Base-by-base conservation (phyloP, 192 early-diverging fungal species). In the Backusella tarrabulga region DNA sequence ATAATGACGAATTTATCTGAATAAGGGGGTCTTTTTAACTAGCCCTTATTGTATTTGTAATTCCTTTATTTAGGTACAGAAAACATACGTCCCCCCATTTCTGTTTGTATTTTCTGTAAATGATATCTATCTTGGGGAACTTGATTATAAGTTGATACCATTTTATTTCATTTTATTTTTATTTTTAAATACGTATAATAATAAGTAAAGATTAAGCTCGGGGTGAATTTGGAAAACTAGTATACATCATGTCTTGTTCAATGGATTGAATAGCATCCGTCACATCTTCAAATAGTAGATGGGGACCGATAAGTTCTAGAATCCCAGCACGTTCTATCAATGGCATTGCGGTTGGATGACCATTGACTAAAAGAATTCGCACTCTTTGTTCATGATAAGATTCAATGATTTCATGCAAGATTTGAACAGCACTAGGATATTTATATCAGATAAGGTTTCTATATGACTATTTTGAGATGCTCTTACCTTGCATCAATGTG, bases 361-460 rank as follows among this genome's bases (percentile, higher is more conserved):
- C 83, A 72, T 95, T 95, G 36, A 95, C 95, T 88, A 99, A 97
- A 67, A 89, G 94, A 23, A 97, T 95, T 23, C 85, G 84, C 34
- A 99, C 92, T 11, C 86, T 77, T 8, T 96, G 93, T 8, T 83
- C 83, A 38, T 86, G 88, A 80, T 97, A 99, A 21, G 93, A 86
- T 70, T 92, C 90, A n/a, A 97, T 93, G 75, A 98, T 97, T 75
- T 96, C 95, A 32, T 93, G 76, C 6, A 99, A 87, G 29, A 94
- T 97, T 83, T 93, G 91, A 44, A 80, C 74, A 26, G 78, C 78
- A 35, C 68, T 70, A 38, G 17, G 0, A 44, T 32, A 11, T 11
- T 21, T 41, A 41, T n/a, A 41, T 63, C 41, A 11, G 29, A 35
- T 68, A 34, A 19, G 15, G 21, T 15, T 29, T 67, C 11, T 29